phyloP scores from a whole-genome alignment of 352 stramenopile genomes.

The Phytophthora cactorum region DNA sequence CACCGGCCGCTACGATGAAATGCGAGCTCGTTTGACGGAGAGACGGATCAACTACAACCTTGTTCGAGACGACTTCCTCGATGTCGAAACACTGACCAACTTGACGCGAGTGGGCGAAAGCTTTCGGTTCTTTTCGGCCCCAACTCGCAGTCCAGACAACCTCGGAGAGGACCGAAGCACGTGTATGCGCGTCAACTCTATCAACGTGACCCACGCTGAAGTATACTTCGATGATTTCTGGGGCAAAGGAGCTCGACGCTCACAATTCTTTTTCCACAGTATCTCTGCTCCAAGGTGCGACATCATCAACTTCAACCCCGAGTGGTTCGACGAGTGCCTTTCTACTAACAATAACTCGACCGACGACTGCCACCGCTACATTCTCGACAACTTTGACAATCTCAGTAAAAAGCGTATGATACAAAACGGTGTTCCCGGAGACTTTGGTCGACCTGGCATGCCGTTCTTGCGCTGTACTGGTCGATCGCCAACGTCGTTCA shows the following conservation, averaged over 20 bases:
- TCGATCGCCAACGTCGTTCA: constrained; percentile 44
- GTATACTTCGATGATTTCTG: constrained; percentile 56
- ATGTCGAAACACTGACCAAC: constrained; percentile 36
- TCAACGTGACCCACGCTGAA: constrained; percentile 40
- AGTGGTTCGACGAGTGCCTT: constrained; percentile 53
- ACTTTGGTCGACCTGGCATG: constrained; percentile 50
- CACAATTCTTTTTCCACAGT: constrained; percentile 48
- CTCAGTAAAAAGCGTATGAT: constrained; percentile 41
- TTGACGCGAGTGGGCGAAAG: constrained; percentile 39
- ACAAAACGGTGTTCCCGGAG: constrained; percentile 42
- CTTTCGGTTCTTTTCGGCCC: constrained; percentile 46
- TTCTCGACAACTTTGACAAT: constrained; percentile 56
- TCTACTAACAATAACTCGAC: constrained; percentile 31
- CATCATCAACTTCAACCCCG: constrained; percentile 45
- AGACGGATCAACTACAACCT: constrained; percentile 55
- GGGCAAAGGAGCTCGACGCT: constrained; percentile 43
- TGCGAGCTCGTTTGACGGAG: constrained; percentile 43
- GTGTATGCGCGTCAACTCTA: constrained; percentile 50
- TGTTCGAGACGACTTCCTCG: constrained; percentile 41
- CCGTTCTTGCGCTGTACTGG: constrained; percentile 61
- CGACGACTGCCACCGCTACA: constrained; percentile 48
- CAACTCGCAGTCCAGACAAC: constrained; percentile 38
- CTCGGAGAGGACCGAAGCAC: constrained; percentile 48
- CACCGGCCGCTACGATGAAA: constrained; percentile 51
- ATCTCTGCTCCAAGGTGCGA: constrained; percentile 54